These are phyloP conservation scores for Zychaea mexicana DNA, from an alignment of 371 early-diverging fungal genomes.

Conservation along the genomic window DNA sequence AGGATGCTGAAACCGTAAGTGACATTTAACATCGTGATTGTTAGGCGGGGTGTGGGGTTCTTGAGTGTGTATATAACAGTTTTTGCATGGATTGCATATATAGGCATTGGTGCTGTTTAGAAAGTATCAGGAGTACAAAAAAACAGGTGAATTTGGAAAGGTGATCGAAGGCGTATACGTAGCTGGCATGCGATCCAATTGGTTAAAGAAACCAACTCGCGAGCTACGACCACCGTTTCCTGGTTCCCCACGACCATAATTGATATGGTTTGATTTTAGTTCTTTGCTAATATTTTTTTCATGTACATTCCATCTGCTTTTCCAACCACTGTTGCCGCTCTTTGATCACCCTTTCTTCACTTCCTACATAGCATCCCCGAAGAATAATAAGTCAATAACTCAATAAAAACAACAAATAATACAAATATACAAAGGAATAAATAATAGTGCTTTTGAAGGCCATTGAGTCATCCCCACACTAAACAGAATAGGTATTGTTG, in stretches of 20 bases:
- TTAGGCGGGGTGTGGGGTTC: no score
- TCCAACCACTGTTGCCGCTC: no score
- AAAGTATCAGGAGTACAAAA: constrained; percentile 68
- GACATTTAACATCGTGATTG: not conserved
- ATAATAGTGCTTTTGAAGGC: no score
- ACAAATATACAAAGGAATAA: no score
- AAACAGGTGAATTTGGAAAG: constrained; percentile 68
- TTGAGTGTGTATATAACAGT: not conserved
- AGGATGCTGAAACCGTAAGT: constrained; percentile 85
- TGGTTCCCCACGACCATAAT: not conserved
- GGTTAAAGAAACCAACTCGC: constrained; percentile 49
- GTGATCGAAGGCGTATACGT: constrained; percentile 84
- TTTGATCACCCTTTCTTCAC: not conserved
- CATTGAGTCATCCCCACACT: no score
- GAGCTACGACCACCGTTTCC: constrained; percentile 16
- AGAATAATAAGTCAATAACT: no score
- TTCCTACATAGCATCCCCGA: no score
- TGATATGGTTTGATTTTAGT: not conserved
- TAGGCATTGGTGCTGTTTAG: constrained; percentile 83
- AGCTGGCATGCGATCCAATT: constrained; percentile 71
- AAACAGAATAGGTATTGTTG: no score
- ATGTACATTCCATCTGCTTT: not conserved
- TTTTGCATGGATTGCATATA: not conserved
- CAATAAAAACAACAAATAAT: no score
- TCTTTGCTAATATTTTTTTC: not conserved